Evolutionary conservation across 2,329 filamentous ascomycete genomes (phyloP), one percentile per base, ranked within the genome.

Genomic region (Pseudogymnoascus sp.): DNA sequence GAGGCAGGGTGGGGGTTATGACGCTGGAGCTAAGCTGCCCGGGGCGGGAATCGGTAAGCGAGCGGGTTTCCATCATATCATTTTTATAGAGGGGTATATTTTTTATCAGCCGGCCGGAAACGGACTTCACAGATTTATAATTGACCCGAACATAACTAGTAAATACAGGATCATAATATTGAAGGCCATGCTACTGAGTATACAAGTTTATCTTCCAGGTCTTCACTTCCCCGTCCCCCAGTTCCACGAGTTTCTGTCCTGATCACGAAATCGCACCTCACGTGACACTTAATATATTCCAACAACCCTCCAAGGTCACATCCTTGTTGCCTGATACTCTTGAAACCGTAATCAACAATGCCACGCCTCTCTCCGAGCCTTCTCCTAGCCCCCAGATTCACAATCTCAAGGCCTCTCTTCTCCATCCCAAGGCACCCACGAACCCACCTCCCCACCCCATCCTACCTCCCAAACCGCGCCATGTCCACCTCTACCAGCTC

Each of bases 41-140:
- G 20, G 41, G 41, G 41, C 41, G 41, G 41, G 41, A 28, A 47
- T 47, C 20, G 41, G 41, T 47, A 47, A 47, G 41, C 41, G 41
- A 47, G 41, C 41, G 41, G 41, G 20, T 8, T 39, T 8, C 22
- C 41, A 47, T 47, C 41, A 28, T 25, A 43, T 28, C 41, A 47
- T 47, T 47, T 47, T 47, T 47, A 47, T 47, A 28, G 41, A 47
- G 41, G 41, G 41, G 41, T 47, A 47, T 47, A 28, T n/a, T 47
- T 28, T 11, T 20, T 38, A 15, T n/a, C 22, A 28, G n/a, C 12
- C 41, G 41, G 20, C 22, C 41, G 41, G 22, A 47, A 47, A 47
- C 41, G 14, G 41, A 28, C 20, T 47, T 36, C 2, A 8, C 6
- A 28, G 14, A n/a, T 47, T 9, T n/a, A 25, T 9, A 28, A n/a